Base-by-base conservation (phyloP, 768 basidiomycete genomes). In the Leccinum arenicola region DNA sequence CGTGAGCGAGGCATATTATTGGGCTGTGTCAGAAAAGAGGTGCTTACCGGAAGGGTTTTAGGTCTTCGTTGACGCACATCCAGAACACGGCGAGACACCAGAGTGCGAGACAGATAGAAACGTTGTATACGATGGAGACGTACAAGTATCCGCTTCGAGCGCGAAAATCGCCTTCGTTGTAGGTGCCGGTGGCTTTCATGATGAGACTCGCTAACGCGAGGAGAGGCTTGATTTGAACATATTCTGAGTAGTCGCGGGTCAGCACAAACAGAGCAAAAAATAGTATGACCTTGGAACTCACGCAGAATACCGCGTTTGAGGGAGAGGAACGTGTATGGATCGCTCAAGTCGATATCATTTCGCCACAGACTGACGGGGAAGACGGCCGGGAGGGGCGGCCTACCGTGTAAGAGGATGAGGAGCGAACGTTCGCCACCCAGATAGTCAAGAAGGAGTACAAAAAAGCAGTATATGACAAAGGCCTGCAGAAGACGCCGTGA, bases 1-100 rank as follows among this genome's bases (percentile, higher is more conserved):
- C 0, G 62, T 57, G 33, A 62, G 52, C 23, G 11, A 23, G 35
- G 31, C 3, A 47, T 48, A 15, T 38, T 38, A 4, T 14, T 31
- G 3, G 61, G 14, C 59, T 54, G 50, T 47, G 14, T 1, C 33
- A 50, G 21, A 6, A 21, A 10, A 6, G 48, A 33, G 0, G 15
- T 31, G 47, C 86, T 64, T 56, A 88, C 89, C 89, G 81, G 77
- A 93, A 97, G 2, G 94, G 93, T 71, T 89, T 89, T 52, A 98
- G 77, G 70, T 98, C 97, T 36, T 88, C 80, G 66, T 85, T 86
- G 5, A 98, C 91, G 59, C 91, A 93, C 56, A 95, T 82, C 97
- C 97, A 99, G 74, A 98, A 98, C 76, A 97, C 88, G 0, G 94
- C 97, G 43, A 98, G 82, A 67, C 95, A 98, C 77, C 94, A 95